Evolutionary conservation across 2,329 filamentous ascomycete species (phyloP).

Genomic region (Huntiella abstrusa): DNA sequence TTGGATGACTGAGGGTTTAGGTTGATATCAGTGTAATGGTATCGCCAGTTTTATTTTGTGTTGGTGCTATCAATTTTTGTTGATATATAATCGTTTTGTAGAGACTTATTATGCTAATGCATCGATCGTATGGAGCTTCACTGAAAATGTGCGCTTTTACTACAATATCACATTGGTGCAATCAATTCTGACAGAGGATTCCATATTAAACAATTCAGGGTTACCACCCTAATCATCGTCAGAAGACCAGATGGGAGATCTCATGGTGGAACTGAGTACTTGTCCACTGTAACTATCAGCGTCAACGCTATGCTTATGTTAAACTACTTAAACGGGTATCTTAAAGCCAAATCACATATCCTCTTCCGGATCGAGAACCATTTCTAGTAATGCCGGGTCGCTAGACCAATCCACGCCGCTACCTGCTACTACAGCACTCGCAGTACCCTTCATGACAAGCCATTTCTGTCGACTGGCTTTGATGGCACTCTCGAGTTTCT

Average conservation of each 20-base stretch:
- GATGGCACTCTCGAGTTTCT: constrained; percentile 37
- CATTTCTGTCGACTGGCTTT: constrained; percentile 46
- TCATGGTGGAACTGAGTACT: too few species aligned
- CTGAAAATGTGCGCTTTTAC: too few species aligned
- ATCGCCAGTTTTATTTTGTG: too few species aligned
- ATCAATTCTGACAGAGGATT: too few species aligned
- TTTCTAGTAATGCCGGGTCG: constrained; percentile 44
- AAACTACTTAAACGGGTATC: not conserved
- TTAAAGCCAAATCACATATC: constrained; percentile 14
- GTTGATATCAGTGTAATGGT: not conserved
- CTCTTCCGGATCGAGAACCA: constrained; percentile 51
- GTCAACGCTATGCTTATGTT: not conserved
- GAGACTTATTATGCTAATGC: not conserved
- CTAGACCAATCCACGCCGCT: constrained; percentile 69
- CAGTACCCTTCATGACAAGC: constrained; percentile 58
- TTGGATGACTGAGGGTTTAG: not conserved
- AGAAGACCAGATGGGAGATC: too few species aligned
- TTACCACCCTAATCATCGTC: too few species aligned
- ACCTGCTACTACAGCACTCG: constrained; percentile 60
- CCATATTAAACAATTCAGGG: too few species aligned
- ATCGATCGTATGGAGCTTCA: not conserved
- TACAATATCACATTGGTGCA: too few species aligned
- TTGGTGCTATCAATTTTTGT: not conserved
- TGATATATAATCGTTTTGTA: not conserved
- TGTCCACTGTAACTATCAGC: too few species aligned